phyloP scores from a whole-genome alignment of 768 basidiomycete genomes.

The Tricholoma saponaceum region DNA sequence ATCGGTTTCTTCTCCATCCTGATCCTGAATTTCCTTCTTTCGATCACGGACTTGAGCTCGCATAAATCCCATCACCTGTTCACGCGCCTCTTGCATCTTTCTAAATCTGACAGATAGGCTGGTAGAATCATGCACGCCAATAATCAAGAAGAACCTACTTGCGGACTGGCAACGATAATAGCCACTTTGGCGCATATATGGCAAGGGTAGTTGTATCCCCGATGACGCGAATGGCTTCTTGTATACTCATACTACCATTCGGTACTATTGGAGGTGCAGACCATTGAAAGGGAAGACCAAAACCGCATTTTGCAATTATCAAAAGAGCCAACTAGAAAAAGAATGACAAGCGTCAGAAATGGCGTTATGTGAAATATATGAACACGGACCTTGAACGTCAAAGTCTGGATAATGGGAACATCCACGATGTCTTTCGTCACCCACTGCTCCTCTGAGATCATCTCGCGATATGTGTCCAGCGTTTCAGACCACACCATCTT shows the following conservation, averaged over 20 bases:
- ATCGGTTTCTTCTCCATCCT: not conserved
- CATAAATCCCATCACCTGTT: constrained; percentile 34
- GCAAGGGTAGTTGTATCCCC: constrained; percentile 23
- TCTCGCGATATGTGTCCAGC: constrained; percentile 26
- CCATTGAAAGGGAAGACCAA: constrained; percentile 43
- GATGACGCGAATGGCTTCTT: constrained; percentile 33
- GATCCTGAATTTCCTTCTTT: constrained; percentile 24
- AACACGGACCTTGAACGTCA: constrained; percentile 27
- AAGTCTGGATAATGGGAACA: constrained; percentile 20
- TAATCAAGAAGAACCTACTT: constrained; percentile 19
- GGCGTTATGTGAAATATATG: not conserved
- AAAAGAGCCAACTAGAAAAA: constrained; percentile 34
- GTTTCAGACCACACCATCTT: constrained; percentile 33
- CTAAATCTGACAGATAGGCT: constrained; percentile 19
- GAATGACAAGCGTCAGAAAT: not conserved
- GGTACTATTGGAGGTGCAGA: constrained; percentile 29
- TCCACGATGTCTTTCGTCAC: constrained; percentile 10
- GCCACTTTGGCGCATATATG: constrained; percentile 33
- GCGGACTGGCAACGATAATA: constrained; percentile 30
- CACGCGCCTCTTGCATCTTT: constrained; percentile 23
- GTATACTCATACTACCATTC: constrained; percentile 35
- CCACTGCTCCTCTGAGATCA: constrained; percentile 29
- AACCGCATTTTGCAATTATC: constrained; percentile 41
- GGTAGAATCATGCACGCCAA: not conserved
- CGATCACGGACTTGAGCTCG: constrained; percentile 29